These are phyloP conservation scores for Batrachochytrium dendrobatidis DNA, from an alignment of 371 early-diverging fungal species.

Conservation along the genomic window DNA sequence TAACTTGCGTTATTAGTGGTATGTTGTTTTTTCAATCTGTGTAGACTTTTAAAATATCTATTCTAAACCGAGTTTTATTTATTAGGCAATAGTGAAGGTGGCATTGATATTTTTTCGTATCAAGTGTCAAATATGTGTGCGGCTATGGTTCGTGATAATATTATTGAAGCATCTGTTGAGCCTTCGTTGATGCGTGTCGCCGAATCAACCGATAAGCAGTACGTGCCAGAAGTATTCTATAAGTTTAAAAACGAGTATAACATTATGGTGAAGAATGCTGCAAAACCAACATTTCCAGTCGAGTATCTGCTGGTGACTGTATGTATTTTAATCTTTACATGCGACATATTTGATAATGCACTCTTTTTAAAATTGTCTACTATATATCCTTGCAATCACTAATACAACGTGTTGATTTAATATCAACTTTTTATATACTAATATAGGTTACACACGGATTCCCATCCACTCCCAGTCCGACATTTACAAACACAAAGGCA, in stretches of 20 bases:
- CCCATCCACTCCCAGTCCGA: constrained; percentile 70
- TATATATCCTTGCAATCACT: not conserved
- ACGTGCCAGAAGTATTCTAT: constrained; percentile 95
- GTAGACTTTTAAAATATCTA: no score
- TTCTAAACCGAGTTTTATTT: constrained; percentile 5
- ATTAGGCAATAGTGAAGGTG: constrained; percentile 58
- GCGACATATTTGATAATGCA: constrained; percentile 2
- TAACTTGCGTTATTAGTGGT: constrained; percentile 87
- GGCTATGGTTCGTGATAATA: constrained; percentile 86
- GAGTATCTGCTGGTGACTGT: constrained; percentile 94
- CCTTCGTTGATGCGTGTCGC: constrained; percentile 84
- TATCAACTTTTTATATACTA: constrained; percentile 4
- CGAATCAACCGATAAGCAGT: constrained; percentile 63
- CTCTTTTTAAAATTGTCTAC: not conserved
- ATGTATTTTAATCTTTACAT: constrained; percentile 21
- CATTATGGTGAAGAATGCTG: constrained; percentile 67
- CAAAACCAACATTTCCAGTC: constrained; percentile 90
- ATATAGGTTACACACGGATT: constrained; percentile 93
- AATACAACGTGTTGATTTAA: not conserved
- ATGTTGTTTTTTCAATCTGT: constrained; percentile 37
- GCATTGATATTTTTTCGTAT: constrained; percentile 83
- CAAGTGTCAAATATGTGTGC: constrained; percentile 89
- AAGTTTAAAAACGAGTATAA: constrained; percentile 91
- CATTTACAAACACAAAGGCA: constrained; percentile 52
- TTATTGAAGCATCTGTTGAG: constrained; percentile 84